Evolutionary conservation across 176 grass and related monocot species (phyloP).

Genomic region (Dendrocalamus sinicus): DNA sequence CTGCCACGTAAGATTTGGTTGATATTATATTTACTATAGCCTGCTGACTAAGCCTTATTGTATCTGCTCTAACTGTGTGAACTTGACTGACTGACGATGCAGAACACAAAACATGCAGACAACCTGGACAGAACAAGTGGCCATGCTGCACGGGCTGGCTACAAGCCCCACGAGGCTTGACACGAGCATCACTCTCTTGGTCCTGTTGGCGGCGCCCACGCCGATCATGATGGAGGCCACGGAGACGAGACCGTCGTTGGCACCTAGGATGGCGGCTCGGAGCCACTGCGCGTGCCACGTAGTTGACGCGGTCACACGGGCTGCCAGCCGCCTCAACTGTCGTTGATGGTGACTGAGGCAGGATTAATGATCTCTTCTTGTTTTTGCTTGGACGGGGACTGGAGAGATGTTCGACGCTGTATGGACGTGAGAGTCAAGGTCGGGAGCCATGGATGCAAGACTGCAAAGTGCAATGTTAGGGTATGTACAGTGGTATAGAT

Average conservation of each 20-base stretch:
- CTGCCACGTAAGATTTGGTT: no score
- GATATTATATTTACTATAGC: no score
- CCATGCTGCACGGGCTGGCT: constrained; percentile 67
- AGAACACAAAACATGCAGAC: no score
- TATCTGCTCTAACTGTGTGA: no score
- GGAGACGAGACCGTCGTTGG: constrained; percentile 93
- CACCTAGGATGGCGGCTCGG: constrained; percentile 81
- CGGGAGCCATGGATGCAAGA: constrained; percentile 47
- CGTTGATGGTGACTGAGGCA: neutral
- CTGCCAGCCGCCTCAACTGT: constrained; percentile 21
- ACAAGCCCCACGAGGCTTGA: constrained; percentile 74
- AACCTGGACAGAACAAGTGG: constrained; percentile 3
- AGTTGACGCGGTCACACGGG: constrained; percentile 42
- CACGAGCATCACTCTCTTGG: constrained; percentile 66
- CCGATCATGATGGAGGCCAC: constrained; percentile 94
- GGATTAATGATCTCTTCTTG: neutral
- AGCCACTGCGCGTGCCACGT: constrained; percentile 86
- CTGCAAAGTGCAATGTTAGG: neutral
- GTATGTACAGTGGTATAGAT: no score
- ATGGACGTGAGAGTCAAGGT: constrained; percentile 50
- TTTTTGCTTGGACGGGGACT: constrained; percentile 8
- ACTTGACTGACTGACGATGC: no score
- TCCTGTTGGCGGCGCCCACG: constrained; percentile 67
- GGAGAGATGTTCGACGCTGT: neutral
- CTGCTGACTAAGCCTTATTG: no score